A percentile compares a stretch with the other conserved stretches of the same genome.
Evolutionary conservation across 1,284 basidiomycete genomes (phyloP).

Genomic region (Tilletia caries): DNA sequence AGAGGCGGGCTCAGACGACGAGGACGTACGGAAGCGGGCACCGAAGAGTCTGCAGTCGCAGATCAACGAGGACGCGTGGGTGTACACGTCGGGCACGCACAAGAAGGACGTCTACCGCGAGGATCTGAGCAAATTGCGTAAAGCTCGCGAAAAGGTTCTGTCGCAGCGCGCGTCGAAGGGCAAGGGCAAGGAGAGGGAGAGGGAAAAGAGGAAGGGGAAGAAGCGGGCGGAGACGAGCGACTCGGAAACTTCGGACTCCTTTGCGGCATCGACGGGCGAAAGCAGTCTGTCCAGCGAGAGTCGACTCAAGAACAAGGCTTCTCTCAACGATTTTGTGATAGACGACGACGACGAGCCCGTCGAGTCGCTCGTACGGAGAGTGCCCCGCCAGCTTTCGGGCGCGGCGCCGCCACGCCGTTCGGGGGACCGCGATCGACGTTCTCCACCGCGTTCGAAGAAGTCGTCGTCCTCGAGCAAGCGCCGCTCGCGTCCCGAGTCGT

Average conservation of each 20-base stretch:
- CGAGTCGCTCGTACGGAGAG: neutral
- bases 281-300: conserved; percentile 5
- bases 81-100: neutral
- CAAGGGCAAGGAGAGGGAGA: neutral
- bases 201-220: neutral
- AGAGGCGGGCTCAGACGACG: neutral
- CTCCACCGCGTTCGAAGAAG: neutral
- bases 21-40: neutral
- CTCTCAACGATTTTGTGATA: neutral
- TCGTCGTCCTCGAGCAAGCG: neutral
- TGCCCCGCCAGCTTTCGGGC: neutral
- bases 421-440: too few relatives aligned
- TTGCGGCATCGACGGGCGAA: conserved; percentile 2
- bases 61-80: conserved; percentile 3
- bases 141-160: neutral
- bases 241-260: neutral
- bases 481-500: neutral
- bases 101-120: neutral
- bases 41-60: neutral
- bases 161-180: neutral
- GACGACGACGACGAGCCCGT: conserved; percentile 1
- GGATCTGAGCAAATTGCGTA: neutral
- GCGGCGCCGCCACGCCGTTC: too few relatives aligned
- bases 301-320: neutral
- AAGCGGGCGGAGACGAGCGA: neutral